A percentile compares a stretch with the other conserved stretches of the same genome.
phyloP scores from a whole-genome alignment of 139 green algal species.

The Auxenochlorella pyrenoidosa region DNA sequence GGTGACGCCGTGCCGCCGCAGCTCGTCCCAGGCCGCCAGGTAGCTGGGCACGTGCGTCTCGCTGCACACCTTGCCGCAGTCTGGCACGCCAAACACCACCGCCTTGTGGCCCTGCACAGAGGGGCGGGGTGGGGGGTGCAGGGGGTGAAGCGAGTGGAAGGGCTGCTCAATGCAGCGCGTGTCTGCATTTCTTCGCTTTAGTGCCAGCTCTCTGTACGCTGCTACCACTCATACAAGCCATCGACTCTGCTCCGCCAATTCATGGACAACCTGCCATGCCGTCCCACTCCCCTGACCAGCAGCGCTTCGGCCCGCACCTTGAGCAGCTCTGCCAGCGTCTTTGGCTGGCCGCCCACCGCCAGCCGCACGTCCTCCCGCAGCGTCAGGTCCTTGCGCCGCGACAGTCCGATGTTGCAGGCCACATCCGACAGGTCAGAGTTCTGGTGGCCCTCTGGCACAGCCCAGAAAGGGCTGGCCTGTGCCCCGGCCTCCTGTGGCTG shows the following conservation, averaged over 20 bases:
- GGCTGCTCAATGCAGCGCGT: not conserved
- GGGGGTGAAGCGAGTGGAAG: not conserved
- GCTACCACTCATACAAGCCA: too few relatives aligned
- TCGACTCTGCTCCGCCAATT: too few relatives aligned
- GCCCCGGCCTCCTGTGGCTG: not conserved
- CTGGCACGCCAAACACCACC: slow-evolving; percentile 62
- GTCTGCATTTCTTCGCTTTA: too few relatives aligned
- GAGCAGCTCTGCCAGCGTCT: slow-evolving; percentile 49
- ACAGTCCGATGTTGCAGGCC: slow-evolving; percentile 55
- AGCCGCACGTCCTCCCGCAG: slow-evolving; percentile 55
- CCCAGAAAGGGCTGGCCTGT: not conserved
- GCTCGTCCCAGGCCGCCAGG: slow-evolving; percentile 45
- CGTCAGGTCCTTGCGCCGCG: slow-evolving; percentile 55
- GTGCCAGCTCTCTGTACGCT: not conserved
- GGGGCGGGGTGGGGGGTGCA: not conserved
- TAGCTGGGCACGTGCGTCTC: slow-evolving; percentile 57
- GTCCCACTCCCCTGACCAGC: too few relatives aligned
- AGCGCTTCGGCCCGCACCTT: slow-evolving; percentile 42
- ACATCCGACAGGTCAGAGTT: slow-evolving; percentile 53
- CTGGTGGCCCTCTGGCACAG: slow-evolving; percentile 56
- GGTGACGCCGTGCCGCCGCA: slow-evolving; percentile 49
- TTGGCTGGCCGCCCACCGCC: slow-evolving; percentile 9
- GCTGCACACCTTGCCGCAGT: slow-evolving; percentile 62
- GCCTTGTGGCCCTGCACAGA: slow-evolving; percentile 44
- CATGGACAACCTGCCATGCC: too few relatives aligned